phyloP scores from a whole-genome alignment of 176 grass and related monocot genomes.

The Elaeis guineensis region DNA sequence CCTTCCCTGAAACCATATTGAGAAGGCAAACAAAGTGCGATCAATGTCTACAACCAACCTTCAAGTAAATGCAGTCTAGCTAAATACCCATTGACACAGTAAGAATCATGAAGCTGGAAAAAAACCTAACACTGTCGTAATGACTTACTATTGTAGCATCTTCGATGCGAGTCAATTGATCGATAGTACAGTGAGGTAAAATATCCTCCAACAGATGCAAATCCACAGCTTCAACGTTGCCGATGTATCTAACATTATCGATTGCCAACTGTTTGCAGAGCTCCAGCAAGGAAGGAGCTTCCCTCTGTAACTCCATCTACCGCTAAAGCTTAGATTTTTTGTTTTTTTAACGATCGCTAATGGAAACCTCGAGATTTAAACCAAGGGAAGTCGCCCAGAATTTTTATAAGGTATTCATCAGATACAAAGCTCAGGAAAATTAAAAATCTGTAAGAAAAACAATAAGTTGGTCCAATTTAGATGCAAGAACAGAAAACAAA shows the following conservation, averaged over 20 bases:
- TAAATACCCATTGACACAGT: too few relatives aligned
- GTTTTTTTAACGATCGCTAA: too few relatives aligned
- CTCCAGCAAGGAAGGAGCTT: constrained; percentile 26
- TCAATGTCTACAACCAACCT: background rate
- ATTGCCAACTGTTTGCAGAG: constrained; percentile 30
- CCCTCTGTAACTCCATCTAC: constrained; percentile 18
- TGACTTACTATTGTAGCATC: constrained; percentile 27
- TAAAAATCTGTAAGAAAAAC: too few relatives aligned
- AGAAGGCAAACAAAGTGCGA: constrained; percentile 7
- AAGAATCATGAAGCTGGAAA: too few relatives aligned
- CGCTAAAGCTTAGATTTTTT: background rate
- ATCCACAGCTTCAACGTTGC: constrained; percentile 33
- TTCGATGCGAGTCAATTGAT: constrained; percentile 34
- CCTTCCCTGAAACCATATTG: constrained; percentile 18
- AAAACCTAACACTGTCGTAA: too few relatives aligned
- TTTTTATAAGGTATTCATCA: too few relatives aligned
- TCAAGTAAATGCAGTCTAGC: too few relatives aligned
- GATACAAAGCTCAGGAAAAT: too few relatives aligned
- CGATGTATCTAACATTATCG: constrained; percentile 37
- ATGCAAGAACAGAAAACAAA: too few relatives aligned
- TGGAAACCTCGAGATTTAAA: too few relatives aligned
- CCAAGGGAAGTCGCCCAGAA: too few relatives aligned
- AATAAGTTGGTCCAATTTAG: too few relatives aligned
- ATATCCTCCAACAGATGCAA: constrained; percentile 26
- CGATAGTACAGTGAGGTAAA: constrained; percentile 28